Conservation (phyloP, 805 yeast species). For the Candida parachauliodes region DNA sequence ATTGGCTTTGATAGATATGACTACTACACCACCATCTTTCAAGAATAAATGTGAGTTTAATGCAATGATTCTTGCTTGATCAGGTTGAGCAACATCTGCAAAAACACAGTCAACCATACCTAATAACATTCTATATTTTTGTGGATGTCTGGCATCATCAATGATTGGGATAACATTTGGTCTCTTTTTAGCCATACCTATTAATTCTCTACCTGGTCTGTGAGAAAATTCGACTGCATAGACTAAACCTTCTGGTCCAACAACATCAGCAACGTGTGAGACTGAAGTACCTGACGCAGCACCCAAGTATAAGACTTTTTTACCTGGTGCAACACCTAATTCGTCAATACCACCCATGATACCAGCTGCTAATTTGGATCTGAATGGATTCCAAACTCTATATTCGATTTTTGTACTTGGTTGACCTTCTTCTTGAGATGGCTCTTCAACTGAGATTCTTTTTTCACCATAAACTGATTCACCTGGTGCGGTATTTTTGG, state of each 20-base stretch:
- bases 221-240: slow-evolving; percentile 99
- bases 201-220: slow-evolving; percentile 99
- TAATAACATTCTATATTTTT: slow-evolving; percentile 97
- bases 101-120: slow-evolving; percentile 99
- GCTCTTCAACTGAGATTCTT: slow-evolving; percentile 91
- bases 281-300: slow-evolving; percentile 99
- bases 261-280: slow-evolving; percentile 96
- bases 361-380: slow-evolving; percentile 99
- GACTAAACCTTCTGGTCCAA: slow-evolving; percentile 98
- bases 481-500: slow-evolving; percentile 97
- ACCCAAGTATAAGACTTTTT: slow-evolving; percentile 95
- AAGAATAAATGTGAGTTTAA: slow-evolving; percentile 96
- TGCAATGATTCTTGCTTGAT: slow-evolving; percentile 99
- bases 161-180: slow-evolving; percentile 98
- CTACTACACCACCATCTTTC: slow-evolving; percentile 98
- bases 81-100: slow-evolving; percentile 99
- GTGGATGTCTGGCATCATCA: slow-evolving; percentile 99
- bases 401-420: slow-evolving; percentile 94
- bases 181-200: slow-evolving; percentile 99
- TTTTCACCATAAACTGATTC: slow-evolving; percentile 98
- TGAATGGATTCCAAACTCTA: slow-evolving; percentile 99
- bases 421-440: slow-evolving; percentile 80
- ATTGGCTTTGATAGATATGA: slow-evolving; percentile 98
- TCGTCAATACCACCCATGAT: slow-evolving; percentile 99
- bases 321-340: slow-evolving; percentile 95